Conservation (phyloP, 208 protist species). For the Leishmania arabica region DNA sequence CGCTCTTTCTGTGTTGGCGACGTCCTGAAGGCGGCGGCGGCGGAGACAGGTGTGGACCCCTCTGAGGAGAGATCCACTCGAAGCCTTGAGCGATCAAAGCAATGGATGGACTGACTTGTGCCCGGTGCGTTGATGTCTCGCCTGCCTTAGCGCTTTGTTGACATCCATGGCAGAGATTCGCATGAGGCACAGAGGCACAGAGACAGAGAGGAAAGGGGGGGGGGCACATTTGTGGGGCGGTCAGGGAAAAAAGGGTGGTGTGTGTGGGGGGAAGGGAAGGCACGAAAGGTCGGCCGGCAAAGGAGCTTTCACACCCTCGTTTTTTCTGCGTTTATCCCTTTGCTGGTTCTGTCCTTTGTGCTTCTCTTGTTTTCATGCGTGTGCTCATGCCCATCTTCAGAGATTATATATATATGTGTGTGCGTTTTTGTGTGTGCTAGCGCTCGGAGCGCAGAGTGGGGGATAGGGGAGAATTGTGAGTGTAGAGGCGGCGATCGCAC, state of each 20-base stretch:
- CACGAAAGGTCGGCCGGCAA: too few species aligned
- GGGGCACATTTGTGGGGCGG: not conserved
- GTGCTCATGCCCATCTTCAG: not conserved
- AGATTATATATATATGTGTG: not conserved
- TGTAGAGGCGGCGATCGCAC: not conserved
- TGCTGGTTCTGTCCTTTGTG: not conserved
- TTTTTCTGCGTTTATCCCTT: not conserved
- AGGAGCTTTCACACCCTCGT: not conserved
- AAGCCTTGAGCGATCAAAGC: not conserved
- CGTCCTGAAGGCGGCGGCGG: not conserved
- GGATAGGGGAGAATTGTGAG: not conserved
- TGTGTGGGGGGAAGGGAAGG: not conserved
- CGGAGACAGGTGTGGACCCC: not conserved
- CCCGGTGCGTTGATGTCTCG: not conserved
- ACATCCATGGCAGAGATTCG: not conserved
- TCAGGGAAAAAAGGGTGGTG: not conserved
- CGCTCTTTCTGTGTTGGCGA: not conserved
- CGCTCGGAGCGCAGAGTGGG: not conserved
- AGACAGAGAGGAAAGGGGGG: not conserved
- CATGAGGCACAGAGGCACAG: not conserved
- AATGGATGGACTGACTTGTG: not conserved
- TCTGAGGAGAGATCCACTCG: not conserved
- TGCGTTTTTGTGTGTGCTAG: not conserved
- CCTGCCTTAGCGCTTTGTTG: not conserved
- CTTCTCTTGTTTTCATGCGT: not conserved